These are phyloP conservation scores for Hypocrella siamensis DNA, from an alignment of 2,329 filamentous ascomycete genomes.

Conservation along the genomic window DNA sequence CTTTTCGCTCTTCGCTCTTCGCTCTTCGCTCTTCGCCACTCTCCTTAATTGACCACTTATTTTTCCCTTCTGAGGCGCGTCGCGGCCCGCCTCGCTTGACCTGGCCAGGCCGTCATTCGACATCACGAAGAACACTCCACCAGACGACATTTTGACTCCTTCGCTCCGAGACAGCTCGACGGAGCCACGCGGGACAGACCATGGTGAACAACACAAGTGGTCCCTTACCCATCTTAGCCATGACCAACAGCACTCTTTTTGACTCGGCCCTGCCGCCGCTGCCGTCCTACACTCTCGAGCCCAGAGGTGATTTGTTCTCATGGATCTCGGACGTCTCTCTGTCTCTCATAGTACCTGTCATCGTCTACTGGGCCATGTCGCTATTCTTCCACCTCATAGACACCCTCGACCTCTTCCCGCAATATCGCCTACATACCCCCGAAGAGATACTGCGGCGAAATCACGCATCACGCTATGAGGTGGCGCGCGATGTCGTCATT, in stretches of 20 bases:
- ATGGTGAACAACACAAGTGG: conserved; percentile 24
- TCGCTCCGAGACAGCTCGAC: no score
- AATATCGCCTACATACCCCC: conserved; percentile 89
- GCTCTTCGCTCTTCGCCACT: no score
- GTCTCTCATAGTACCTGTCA: conserved; percentile 57
- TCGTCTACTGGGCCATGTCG: conserved; percentile 81
- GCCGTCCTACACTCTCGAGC: conserved; percentile 60
- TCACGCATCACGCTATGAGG: conserved; percentile 69
- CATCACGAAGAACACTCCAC: no score
- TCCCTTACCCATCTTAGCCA: conserved; percentile 17
- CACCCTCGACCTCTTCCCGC: conserved; percentile 66
- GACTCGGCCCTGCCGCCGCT: conserved; percentile 59
- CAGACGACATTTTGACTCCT: no score
- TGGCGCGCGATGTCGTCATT: conserved; percentile 77
- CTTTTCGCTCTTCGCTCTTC: no score
- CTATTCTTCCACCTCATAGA: conserved; percentile 81
- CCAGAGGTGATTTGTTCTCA: conserved; percentile 55
- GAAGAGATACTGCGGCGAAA: conserved; percentile 81
- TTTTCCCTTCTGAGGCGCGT: no score
- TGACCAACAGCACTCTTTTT: conserved; percentile 39
- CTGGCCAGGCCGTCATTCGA: no score
- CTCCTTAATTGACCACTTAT: no score
- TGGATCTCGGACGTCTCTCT: conserved; percentile 72
- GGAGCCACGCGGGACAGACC: conserved; percentile 1
- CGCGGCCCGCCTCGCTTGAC: no score